Conservation (phyloP, 1,139 yeast genomes). For the Candida sp. region DNA sequence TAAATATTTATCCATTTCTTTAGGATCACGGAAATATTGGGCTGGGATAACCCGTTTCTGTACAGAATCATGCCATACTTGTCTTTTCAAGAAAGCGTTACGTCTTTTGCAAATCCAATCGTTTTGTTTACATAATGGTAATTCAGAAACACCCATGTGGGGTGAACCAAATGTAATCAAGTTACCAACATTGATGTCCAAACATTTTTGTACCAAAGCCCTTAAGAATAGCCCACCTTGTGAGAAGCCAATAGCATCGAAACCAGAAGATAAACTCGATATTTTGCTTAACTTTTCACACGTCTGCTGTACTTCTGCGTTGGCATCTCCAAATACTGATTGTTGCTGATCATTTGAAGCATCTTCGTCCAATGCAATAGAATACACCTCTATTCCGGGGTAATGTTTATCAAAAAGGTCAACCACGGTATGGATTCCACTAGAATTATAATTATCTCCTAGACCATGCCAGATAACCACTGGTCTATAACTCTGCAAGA, state of each 20-base stretch:
- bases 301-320: constrained; percentile 30
- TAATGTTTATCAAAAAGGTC: constrained; percentile 38
- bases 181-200: constrained; percentile 44
- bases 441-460: constrained; percentile 71
- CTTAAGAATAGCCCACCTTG: constrained; percentile 80
- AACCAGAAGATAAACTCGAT: constrained; percentile 49
- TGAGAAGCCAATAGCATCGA: constrained; percentile 76
- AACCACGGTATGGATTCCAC: constrained; percentile 50
- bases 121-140: constrained; percentile 54
- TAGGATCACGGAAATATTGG: constrained; percentile 66
- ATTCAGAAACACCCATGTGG: constrained; percentile 71
- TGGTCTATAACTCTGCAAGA: constrained; percentile 26
- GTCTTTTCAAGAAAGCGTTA: constrained; percentile 53
- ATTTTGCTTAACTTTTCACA: constrained; percentile 39
- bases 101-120: constrained; percentile 64
- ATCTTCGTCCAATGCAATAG: constrained; percentile 49
- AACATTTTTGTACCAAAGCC: constrained; percentile 59
- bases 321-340: constrained; percentile 61
- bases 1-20: constrained; percentile 44
- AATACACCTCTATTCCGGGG: constrained; percentile 53
- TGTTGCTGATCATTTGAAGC: constrained; percentile 50
- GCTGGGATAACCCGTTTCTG: constrained; percentile 67
- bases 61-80: constrained; percentile 57
- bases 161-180: constrained; percentile 81
- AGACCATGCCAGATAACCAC: constrained; percentile 84